Conservation (phyloP, 768 basidiomycete species). For the Boletellus emodensis region DNA sequence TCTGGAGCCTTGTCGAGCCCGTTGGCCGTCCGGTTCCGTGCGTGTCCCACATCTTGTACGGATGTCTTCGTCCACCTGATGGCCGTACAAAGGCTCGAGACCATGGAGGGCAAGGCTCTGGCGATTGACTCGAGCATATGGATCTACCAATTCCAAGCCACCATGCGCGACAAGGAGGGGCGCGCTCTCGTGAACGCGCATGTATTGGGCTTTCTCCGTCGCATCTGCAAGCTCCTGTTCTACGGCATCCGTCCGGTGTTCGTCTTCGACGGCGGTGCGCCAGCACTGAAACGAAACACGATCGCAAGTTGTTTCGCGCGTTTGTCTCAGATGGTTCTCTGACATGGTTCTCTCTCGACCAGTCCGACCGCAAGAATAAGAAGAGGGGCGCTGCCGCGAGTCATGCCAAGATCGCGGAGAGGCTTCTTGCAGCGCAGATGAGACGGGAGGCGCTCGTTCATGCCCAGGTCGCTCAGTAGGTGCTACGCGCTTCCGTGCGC, state of each 20-base stretch:
- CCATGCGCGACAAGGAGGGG: slow-evolving; percentile 98
- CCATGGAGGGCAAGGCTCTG: slow-evolving; percentile 89
- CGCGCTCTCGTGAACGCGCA: slow-evolving; percentile 88
- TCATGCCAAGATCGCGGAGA: slow-evolving; percentile 85
- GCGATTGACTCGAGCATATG: slow-evolving; percentile 99
- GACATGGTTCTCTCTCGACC: neutral
- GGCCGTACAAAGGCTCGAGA: slow-evolving; percentile 68
- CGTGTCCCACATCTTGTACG: slow-evolving; percentile 23
- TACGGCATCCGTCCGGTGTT: slow-evolving; percentile 99
- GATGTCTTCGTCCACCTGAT: neutral
- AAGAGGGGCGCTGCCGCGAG: slow-evolving; percentile 86
- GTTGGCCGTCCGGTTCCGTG: slow-evolving; percentile 93
- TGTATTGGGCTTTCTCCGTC: slow-evolving; percentile 82
- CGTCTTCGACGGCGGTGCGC: slow-evolving; percentile 97
- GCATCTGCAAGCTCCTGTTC: slow-evolving; percentile 92
- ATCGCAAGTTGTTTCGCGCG: slow-evolving; percentile 54
- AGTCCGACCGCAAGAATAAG: slow-evolving; percentile 87
- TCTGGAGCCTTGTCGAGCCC: slow-evolving; percentile 91
- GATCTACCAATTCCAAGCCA: slow-evolving; percentile 99
- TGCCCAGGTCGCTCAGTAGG: slow-evolving; percentile 43
- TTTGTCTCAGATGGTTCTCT: neutral
- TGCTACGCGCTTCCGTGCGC: neutral
- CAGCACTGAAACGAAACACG: slow-evolving; percentile 81
- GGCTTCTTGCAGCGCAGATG: slow-evolving; percentile 89
- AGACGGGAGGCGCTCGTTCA: slow-evolving; percentile 81